Evolutionary conservation across 2,329 filamentous ascomycete genomes (phyloP).

Genomic region (Bisporella sp.): DNA sequence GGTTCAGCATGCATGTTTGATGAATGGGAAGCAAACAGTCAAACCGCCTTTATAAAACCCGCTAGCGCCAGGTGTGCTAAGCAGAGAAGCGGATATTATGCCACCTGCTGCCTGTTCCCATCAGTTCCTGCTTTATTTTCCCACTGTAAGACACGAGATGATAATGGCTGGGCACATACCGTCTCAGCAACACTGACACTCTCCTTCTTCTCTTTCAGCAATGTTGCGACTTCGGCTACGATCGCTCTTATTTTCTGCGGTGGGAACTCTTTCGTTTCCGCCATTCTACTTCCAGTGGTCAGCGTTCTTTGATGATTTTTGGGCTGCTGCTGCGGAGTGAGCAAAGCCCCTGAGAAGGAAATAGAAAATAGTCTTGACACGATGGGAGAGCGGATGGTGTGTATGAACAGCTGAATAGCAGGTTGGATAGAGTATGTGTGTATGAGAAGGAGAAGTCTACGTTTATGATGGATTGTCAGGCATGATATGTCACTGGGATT

Average conservation of each 20-base stretch:
- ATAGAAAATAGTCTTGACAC: too few relatives aligned
- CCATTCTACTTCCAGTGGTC: too few relatives aligned
- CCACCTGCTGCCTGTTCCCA: slow-evolving; percentile 49
- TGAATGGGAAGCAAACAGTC: slow-evolving; percentile 31
- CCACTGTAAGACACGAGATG: neutral
- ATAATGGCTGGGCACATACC: slow-evolving; percentile 26
- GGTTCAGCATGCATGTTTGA: neutral
- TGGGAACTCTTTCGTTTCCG: slow-evolving; percentile 14
- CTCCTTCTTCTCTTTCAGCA: slow-evolving; percentile 48
- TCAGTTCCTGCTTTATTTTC: neutral
- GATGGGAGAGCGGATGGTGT: too few relatives aligned
- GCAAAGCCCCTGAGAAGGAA: too few relatives aligned
- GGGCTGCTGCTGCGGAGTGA: too few relatives aligned
- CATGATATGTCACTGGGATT: too few relatives aligned
- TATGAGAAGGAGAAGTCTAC: too few relatives aligned
- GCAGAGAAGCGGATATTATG: slow-evolving; percentile 50
- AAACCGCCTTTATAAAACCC: slow-evolving; percentile 54
- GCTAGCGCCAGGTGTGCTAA: slow-evolving; percentile 51
- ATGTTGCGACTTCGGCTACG: slow-evolving; percentile 38
- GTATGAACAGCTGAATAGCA: too few relatives aligned
- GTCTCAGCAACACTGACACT: slow-evolving; percentile 57
- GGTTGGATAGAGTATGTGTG: too few relatives aligned
- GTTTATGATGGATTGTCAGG: too few relatives aligned
- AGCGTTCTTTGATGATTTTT: too few relatives aligned
- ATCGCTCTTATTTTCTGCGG: slow-evolving; percentile 21